Percentiles rank a stretch among this genome's conserved stretches.
phyloP scores from a whole-genome alignment of 2,329 filamentous ascomycete species.

The Aureobasidium namibiae region DNA sequence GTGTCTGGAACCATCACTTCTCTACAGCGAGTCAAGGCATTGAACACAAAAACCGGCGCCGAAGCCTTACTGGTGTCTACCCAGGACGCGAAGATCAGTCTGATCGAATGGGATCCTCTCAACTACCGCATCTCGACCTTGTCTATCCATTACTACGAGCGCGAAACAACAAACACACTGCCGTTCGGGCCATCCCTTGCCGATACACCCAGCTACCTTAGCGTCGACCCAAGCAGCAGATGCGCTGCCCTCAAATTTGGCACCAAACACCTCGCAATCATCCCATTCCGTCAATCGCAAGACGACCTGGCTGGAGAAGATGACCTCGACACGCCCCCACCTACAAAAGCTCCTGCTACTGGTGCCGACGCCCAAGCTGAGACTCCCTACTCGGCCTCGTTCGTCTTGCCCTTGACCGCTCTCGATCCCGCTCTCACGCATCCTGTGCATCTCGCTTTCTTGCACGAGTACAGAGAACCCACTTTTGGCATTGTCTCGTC shows the following conservation, averaged over 20 bases:
- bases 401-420: slow-evolving; percentile 82
- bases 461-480: slow-evolving; percentile 94
- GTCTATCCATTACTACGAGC: slow-evolving; percentile 97
- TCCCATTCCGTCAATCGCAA: slow-evolving; percentile 80
- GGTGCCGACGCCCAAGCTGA: slow-evolving; percentile 26
- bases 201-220: slow-evolving; percentile 71
- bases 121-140: slow-evolving; percentile 73
- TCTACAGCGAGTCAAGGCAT: slow-evolving; percentile 66
- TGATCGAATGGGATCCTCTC: slow-evolving; percentile 89
- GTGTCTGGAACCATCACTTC: slow-evolving; percentile 79
- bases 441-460: slow-evolving; percentile 83
- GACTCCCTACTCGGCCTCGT: slow-evolving; percentile 80
- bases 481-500: slow-evolving; percentile 93
- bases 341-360: slow-evolving; percentile 17
- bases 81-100: slow-evolving; percentile 83
- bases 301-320: slow-evolving; percentile 89
- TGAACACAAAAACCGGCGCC: slow-evolving; percentile 67
- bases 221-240: slow-evolving; percentile 81
- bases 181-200: slow-evolving; percentile 73
- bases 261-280: slow-evolving; percentile 76
- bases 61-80: slow-evolving; percentile 78
- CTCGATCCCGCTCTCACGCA: slow-evolving; percentile 82
- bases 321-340: slow-evolving; percentile 44
- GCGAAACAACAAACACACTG: slow-evolving; percentile 74
- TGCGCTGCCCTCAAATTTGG: slow-evolving; percentile 95